Conservation (phyloP, 805 yeast genomes). For the Kodamaea jinghongensis region DNA sequence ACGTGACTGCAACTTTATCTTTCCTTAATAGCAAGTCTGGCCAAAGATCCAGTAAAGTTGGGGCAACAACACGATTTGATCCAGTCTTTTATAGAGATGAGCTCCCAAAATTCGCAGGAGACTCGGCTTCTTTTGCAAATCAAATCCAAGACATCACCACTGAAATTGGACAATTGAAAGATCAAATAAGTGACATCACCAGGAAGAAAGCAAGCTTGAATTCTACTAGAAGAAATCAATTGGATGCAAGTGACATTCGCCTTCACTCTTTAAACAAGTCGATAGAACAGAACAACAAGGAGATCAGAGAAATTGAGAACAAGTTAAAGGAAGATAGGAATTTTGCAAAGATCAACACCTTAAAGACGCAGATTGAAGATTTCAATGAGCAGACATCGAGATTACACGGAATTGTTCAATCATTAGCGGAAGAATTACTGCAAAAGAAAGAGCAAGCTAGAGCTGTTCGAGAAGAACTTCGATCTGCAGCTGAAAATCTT, state of each 20-base stretch:
- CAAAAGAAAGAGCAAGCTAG: constrained; percentile 12
- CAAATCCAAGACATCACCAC: constrained; percentile 15
- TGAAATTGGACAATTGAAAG: constrained; percentile 10
- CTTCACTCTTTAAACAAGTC: constrained; percentile 4
- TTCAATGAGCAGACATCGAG: constrained; percentile 26
- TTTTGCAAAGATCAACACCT: constrained; percentile 39
- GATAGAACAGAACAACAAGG: constrained; percentile 13
- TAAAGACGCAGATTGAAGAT: constrained; percentile 31
- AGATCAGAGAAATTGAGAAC: constrained; percentile 26
- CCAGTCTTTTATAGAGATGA: constrained; percentile 47
- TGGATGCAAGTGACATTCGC: constrained; percentile 12
- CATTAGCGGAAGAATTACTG: constrained; percentile 16
- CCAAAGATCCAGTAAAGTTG: constrained; percentile 35
- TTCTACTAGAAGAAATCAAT: constrained; percentile 9
- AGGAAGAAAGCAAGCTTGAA: constrained; percentile 7
- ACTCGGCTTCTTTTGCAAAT: constrained; percentile 11
- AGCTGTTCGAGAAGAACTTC: not conserved
- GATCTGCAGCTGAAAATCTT: constrained; percentile 6
- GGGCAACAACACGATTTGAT: constrained; percentile 49
- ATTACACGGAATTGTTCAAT: constrained; percentile 26
- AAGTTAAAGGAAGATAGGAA: constrained; percentile 46
- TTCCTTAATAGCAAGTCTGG: constrained; percentile 46
- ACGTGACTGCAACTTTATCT: constrained; percentile 43
- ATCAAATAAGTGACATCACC: constrained; percentile 4
- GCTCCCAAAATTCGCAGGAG: constrained; percentile 28